A percentile compares a stretch with the other conserved stretches of the same genome.
Evolutionary conservation across 805 yeast species (phyloP).

Genomic region (Wickerhamiella vanderwaltii): DNA sequence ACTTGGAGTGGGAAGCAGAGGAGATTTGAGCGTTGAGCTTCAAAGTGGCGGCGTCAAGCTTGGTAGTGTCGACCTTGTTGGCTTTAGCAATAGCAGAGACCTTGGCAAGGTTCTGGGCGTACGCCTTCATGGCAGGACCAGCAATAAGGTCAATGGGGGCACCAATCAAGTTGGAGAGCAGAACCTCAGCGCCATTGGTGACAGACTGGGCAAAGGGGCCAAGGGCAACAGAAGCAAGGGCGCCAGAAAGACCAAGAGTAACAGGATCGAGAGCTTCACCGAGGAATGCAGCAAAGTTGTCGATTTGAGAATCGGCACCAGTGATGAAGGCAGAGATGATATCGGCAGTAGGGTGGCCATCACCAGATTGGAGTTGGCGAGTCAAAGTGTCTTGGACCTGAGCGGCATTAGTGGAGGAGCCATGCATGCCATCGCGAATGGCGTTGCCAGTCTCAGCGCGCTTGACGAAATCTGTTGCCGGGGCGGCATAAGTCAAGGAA

Average conservation of each 20-base stretch:
- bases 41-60: constrained; percentile 4
- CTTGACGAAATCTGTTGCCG: constrained; percentile 6
- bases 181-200: constrained; percentile 27
- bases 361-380: constrained; percentile 14
- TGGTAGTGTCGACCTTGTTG: constrained; percentile 14
- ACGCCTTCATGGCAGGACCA: constrained; percentile 21
- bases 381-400: constrained; percentile 19
- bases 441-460: constrained; percentile 17
- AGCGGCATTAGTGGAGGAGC: constrained; percentile 18
- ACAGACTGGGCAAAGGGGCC: constrained; percentile 25
- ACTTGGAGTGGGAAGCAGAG: constrained; percentile 15
- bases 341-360: constrained; percentile 21
- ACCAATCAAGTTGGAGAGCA: constrained; percentile 22
- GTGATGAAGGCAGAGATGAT: constrained; percentile 21
- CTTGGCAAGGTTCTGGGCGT: constrained; percentile 17
- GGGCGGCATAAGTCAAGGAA: constrained; percentile 16
- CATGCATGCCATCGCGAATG: constrained; percentile 14
- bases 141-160: constrained; percentile 19
- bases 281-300: constrained; percentile 22
- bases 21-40: constrained; percentile 13
- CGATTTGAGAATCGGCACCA: constrained; percentile 28
- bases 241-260: constrained; percentile 22
- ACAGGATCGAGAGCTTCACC: constrained; percentile 17
- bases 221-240: constrained; percentile 21
- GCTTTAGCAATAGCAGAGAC: constrained; percentile 19